phyloP scores from a whole-genome alignment of 2,329 filamentous ascomycete species.

The Ascochyta viciae-villosae region DNA sequence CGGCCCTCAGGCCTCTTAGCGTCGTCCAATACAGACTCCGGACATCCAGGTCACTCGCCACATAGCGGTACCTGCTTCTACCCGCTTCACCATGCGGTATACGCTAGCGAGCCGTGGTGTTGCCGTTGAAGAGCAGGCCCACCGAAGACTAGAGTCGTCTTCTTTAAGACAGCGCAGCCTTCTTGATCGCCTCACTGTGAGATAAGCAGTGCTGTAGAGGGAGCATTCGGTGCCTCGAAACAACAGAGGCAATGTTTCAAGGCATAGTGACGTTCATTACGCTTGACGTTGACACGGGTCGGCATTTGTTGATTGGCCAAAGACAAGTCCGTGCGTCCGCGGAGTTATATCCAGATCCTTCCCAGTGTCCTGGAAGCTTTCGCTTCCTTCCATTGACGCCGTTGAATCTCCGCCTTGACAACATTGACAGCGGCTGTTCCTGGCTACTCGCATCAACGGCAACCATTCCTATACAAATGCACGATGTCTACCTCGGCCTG shows the following conservation, averaged over 20 bases:
- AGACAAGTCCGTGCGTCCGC: not conserved
- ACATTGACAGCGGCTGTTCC: conserved; percentile 6
- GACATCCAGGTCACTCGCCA: conserved; percentile 2
- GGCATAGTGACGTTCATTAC: conserved; percentile 1
- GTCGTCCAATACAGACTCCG: conserved; percentile 1
- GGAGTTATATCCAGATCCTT: conserved; percentile 12
- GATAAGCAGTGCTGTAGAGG: too few species aligned
- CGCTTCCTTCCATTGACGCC: not conserved
- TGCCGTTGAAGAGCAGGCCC: not conserved
- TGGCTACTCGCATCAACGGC: not conserved
- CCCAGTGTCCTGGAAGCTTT: conserved; percentile 7
- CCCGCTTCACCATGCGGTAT: not conserved
- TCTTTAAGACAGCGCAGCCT: too few species aligned
- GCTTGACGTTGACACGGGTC: conserved; percentile 9
- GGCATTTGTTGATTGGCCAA: not conserved
- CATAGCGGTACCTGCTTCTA: conserved; percentile 3
- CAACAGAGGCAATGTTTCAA: not conserved
- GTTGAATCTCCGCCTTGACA: not conserved
- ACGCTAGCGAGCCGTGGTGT: not conserved
- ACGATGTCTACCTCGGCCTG: not conserved
- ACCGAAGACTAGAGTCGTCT: too few species aligned
- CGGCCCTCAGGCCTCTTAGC: conserved; percentile 1
- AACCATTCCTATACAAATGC: not conserved
- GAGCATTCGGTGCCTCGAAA: not conserved
- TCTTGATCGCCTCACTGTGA: too few species aligned